Conservation (phyloP, 192 early-diverging fungal species). For the Gonapodya prolifera region DNA sequence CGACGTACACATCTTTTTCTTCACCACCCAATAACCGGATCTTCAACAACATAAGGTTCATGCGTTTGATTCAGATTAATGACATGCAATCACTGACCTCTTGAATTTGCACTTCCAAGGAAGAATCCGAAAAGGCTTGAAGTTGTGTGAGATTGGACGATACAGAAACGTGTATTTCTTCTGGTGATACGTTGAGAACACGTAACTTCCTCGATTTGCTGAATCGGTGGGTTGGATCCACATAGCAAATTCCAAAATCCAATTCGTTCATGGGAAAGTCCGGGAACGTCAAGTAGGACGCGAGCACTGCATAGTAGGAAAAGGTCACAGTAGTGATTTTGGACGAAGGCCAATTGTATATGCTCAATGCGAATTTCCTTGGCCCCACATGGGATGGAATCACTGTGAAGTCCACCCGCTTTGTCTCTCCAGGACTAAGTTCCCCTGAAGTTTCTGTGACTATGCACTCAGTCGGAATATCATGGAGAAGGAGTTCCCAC, state of each 20-base stretch:
- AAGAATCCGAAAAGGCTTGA: conserved; percentile 49
- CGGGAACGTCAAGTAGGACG: conserved; percentile 19
- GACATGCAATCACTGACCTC: conserved; percentile 35
- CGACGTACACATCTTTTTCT: conserved; percentile 53
- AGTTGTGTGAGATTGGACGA: conserved; percentile 70
- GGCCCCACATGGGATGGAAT: conserved; percentile 32
- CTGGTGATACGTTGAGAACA: conserved; percentile 55
- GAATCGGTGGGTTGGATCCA: conserved; percentile 58
- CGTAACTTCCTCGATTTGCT: conserved; percentile 56
- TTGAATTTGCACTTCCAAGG: conserved; percentile 28
- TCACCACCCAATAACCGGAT: conserved; percentile 28
- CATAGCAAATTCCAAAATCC: conserved; percentile 72
- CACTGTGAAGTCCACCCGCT: conserved; percentile 42
- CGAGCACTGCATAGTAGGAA: conserved; percentile 29
- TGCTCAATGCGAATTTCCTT: conserved; percentile 33
- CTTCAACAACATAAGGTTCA: background rate
- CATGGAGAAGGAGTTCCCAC: conserved; percentile 2
- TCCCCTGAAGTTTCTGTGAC: conserved; percentile 14
- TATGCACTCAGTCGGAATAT: background rate
- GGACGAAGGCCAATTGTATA: conserved; percentile 9
- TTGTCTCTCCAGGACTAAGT: conserved; percentile 36
- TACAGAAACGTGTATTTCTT: conserved; percentile 55
- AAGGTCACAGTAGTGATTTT: conserved; percentile 26
- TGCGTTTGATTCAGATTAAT: conserved; percentile 28
- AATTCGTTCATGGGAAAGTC: conserved; percentile 40